Conservation (phyloP, 2,329 filamentous ascomycete species). For the Gaeumannomyces sp. region DNA sequence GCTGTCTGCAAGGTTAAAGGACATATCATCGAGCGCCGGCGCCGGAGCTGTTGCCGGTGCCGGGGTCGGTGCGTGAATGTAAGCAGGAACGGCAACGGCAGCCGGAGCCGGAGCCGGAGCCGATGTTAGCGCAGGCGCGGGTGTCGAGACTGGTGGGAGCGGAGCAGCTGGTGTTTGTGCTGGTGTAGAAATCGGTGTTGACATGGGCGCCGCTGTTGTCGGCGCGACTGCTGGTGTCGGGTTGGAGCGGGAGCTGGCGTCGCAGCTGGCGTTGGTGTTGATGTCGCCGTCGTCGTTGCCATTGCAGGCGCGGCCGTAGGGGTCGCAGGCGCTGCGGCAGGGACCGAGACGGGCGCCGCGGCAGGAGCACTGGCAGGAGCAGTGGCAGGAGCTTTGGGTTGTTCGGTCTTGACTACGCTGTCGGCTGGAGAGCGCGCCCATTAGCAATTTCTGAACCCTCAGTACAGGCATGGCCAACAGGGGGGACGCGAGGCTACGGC, state of each 20-base stretch:
- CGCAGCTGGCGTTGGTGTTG: neutral
- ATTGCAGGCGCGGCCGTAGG: neutral
- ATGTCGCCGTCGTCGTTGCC: neutral
- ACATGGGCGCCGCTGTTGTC: neutral
- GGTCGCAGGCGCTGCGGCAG: no score
- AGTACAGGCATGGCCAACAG: neutral
- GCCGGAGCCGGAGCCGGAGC: neutral
- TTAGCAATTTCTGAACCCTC: neutral
- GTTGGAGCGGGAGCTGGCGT: neutral
- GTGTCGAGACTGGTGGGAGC: constrained; percentile 1
- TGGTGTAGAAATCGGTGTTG: neutral
- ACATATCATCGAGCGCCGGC: neutral
- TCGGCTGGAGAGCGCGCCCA: neutral
- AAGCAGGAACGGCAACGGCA: neutral
- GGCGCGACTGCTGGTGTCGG: constrained; percentile 7
- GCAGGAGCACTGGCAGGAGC: no score
- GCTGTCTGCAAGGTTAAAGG: constrained; percentile 9
- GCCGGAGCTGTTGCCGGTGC: constrained; percentile 7
- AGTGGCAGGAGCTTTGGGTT: neutral
- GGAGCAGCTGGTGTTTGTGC: neutral
- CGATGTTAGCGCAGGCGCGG: neutral
- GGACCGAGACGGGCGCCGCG: neutral
- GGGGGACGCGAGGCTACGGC: neutral
- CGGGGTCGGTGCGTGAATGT: neutral
- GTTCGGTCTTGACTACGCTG: neutral